Conservation (phyloP, 805 yeast species). For the Cyberlindnera suaveolens region DNA sequence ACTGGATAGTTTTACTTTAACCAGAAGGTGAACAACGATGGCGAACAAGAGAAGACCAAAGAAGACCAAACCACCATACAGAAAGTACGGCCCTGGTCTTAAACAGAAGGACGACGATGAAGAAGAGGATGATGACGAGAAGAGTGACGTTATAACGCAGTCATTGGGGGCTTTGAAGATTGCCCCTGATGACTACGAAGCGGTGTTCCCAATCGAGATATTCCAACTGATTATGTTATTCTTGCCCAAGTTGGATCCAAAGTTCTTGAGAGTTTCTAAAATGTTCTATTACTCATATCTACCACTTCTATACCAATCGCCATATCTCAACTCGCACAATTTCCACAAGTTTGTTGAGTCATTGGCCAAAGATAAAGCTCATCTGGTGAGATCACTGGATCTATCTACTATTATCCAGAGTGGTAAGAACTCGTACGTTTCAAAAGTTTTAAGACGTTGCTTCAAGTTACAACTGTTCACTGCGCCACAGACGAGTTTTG, state of each 20-base stretch:
- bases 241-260: slow-evolving; percentile 34
- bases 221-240: slow-evolving; percentile 24
- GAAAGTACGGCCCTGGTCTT: slow-evolving; percentile 54
- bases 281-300: slow-evolving; percentile 53
- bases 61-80: slow-evolving; percentile 74
- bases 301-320: slow-evolving; percentile 61
- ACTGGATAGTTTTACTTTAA: too few relatives aligned
- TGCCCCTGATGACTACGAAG: background rate
- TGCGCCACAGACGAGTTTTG: slow-evolving; percentile 95
- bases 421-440: slow-evolving; percentile 87
- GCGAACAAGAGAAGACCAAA: slow-evolving; percentile 87
- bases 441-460: slow-evolving; percentile 76
- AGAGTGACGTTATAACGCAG: slow-evolving; percentile 10
- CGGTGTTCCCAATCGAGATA: slow-evolving; percentile 23
- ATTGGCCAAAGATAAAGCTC: slow-evolving; percentile 43
- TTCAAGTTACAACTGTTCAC: slow-evolving; percentile 62
- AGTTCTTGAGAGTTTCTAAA: slow-evolving; percentile 54
- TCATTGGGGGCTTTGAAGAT: background rate
- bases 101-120: slow-evolving; percentile 22
- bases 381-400: slow-evolving; percentile 59
- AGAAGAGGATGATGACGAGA: slow-evolving; percentile 23
- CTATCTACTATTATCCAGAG: slow-evolving; percentile 77
- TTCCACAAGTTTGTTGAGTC: slow-evolving; percentile 70
- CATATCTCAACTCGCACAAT: slow-evolving; percentile 59
- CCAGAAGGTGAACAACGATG: slow-evolving; percentile 32